phyloP scores from a whole-genome alignment of 495 filamentous ascomycete species.

The Aspergillus mulundensis region DNA sequence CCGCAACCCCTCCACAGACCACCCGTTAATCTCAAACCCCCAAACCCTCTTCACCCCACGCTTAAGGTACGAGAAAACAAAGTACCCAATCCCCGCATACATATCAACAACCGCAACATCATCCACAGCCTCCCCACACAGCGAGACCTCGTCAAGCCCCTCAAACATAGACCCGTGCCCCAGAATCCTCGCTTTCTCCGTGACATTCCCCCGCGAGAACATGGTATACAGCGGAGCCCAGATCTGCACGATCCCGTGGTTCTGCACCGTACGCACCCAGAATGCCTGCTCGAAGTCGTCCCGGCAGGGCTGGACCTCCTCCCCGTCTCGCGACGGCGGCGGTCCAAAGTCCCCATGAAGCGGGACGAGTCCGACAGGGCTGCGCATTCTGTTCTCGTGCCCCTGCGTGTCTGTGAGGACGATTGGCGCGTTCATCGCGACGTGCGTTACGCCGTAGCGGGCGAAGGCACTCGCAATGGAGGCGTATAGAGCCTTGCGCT shows the following conservation, averaged over 20 bases:
- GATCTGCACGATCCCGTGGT: slow-evolving; percentile 76
- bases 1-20: slow-evolving; percentile 77
- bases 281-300: slow-evolving; percentile 59
- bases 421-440: slow-evolving; percentile 73
- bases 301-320: slow-evolving; percentile 24
- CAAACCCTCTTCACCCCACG: slow-evolving; percentile 67
- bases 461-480: slow-evolving; percentile 44
- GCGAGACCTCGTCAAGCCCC: slow-evolving; percentile 25
- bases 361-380: slow-evolving; percentile 57
- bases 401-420: slow-evolving; percentile 21
- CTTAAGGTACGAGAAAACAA: slow-evolving; percentile 72
- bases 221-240: slow-evolving; percentile 89
- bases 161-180: slow-evolving; percentile 25
- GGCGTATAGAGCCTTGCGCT: slow-evolving; percentile 44
- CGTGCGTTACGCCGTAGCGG: slow-evolving; percentile 52
- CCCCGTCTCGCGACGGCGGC: background rate
- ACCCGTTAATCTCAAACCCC: slow-evolving; percentile 86
- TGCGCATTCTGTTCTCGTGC: slow-evolving; percentile 61
- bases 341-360: slow-evolving; percentile 65
- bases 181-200: slow-evolving; percentile 78
- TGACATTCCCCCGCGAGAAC: slow-evolving; percentile 85
- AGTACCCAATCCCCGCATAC: slow-evolving; percentile 92
- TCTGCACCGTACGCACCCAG: slow-evolving; percentile 66
- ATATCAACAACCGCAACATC: slow-evolving; percentile 67
- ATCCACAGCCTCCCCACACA: slow-evolving; percentile 20